Conservation (phyloP, 2,329 filamentous ascomycete genomes). For the Knoxdaviesia proteae region DNA sequence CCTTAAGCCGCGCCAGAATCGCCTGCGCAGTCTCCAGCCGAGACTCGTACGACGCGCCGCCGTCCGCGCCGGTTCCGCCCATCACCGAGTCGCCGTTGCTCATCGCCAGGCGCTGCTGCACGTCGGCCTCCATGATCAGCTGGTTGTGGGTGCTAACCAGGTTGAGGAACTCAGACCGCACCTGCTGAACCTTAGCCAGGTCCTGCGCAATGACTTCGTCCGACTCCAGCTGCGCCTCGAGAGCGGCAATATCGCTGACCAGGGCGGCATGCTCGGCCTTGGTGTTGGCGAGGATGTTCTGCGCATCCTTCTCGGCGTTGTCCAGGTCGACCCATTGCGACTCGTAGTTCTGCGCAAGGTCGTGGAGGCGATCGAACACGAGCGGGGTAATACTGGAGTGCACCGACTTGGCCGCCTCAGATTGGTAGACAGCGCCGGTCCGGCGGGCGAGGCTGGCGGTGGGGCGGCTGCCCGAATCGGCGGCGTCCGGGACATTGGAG, state of each 20-base stretch:
- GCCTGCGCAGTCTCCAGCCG: constrained; percentile 36
- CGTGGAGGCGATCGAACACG: constrained; percentile 51
- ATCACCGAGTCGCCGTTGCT: constrained; percentile 23
- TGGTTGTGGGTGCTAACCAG: constrained; percentile 30
- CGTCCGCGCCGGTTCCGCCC: not conserved
- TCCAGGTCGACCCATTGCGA: constrained; percentile 58
- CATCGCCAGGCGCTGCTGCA: constrained; percentile 20
- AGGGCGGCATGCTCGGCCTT: constrained; percentile 44
- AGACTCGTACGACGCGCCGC: constrained; percentile 25
- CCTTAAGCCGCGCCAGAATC: constrained; percentile 32
- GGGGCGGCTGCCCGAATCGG: constrained; percentile 10
- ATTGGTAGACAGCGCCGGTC: constrained; percentile 25
- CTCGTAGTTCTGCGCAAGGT: constrained; percentile 50
- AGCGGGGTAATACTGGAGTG: constrained; percentile 48
- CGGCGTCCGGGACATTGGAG: constrained; percentile 23
- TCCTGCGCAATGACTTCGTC: constrained; percentile 31
- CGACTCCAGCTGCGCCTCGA: constrained; percentile 32
- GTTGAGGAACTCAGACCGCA: constrained; percentile 26
- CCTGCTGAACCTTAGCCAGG: constrained; percentile 26
- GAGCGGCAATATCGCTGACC: constrained; percentile 36
- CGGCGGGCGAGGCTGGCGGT: constrained; percentile 16
- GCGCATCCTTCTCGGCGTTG: constrained; percentile 44
- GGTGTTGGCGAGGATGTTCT: constrained; percentile 42
- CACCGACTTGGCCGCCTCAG: constrained; percentile 46
- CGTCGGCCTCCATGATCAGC: constrained; percentile 27